Base-by-base conservation (phyloP, 768 basidiomycete species). In the Pulveroboletus frians region DNA sequence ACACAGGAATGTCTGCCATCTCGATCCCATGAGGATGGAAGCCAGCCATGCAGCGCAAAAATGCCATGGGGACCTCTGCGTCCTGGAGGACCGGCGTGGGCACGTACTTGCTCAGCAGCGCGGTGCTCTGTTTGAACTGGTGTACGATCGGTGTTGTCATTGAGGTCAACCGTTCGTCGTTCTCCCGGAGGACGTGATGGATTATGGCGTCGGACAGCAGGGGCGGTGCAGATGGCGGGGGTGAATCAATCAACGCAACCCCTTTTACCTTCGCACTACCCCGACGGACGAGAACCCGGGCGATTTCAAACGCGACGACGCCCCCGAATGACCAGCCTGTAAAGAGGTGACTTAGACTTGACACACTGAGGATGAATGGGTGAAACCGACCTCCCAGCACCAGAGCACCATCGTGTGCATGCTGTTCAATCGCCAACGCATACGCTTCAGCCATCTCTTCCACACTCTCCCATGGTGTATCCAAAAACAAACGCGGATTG, bases 271-370 rank as follows among this genome's bases (percentile, higher is more conserved):
- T 43, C 9, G 75, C 55, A 3, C 76, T 26, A 30, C 29, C 29
- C 29, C 10, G 68, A 1, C 43, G 14, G 11, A 11, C 5, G 15
- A 88, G 73, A 23, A 77, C 76, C 1, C 72, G 73, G 15, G 81
- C 78, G 3, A 78, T 67, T 57, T 87, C 86, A 56, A 79, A 87
- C 0, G 86, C 84, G 0, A 79, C 77, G 4, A 86, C 79, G 2
- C 85, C 86, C 11, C 86, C 86, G 53, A 89, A 85, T 3, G 86
- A 89, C 85, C 85, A 89, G 0, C 86, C 86, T 88, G 46, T 2
- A 13, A 13, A 5, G 27, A 2, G 27, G 5, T 3, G 5, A 2
- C 29, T 49, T 6, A 51, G 36, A 26, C 4, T 0, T 18, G 51
- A 27, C 20, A 45, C 18, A 20, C n/a, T 5, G 20, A 0, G 4